Evolutionary conservation across 73 alveolate species (phyloP).

Genomic region (Paramecium primaurelia): DNA sequence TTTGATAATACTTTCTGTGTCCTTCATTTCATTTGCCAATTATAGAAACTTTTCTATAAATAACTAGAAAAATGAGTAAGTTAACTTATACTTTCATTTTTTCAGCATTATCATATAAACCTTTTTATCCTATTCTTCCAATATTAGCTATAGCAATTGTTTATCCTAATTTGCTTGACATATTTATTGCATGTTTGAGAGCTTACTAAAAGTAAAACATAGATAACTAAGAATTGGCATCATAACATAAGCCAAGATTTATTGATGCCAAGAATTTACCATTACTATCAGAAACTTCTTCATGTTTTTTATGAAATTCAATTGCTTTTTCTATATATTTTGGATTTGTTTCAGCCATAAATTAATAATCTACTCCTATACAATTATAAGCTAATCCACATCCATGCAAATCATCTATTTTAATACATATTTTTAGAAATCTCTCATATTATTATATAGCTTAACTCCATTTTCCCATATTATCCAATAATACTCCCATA

Average conservation of each 20-base stretch:
- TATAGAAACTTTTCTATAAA: constrained; percentile 44
- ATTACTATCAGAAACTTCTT: constrained; percentile 51
- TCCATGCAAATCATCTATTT: constrained; percentile 85
- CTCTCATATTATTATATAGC: constrained; percentile 80
- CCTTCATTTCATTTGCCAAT: constrained; percentile 33
- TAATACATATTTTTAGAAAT: constrained; percentile 76
- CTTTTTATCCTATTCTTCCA: constrained; percentile 55
- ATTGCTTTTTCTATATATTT: constrained; percentile 46
- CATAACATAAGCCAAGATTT: constrained; percentile 60
- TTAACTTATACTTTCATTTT: constrained; percentile 28
- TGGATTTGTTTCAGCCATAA: constrained; percentile 65
- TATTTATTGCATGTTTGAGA: constrained; percentile 13
- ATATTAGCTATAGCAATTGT: constrained; percentile 58
- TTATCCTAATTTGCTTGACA: constrained; percentile 36
- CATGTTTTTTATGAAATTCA: constrained; percentile 56
- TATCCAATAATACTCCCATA: constrained; percentile 85
- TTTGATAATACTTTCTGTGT: constrained; percentile 13
- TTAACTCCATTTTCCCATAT: constrained; percentile 71
- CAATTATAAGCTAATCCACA: constrained; percentile 89
- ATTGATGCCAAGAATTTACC: constrained; percentile 61
- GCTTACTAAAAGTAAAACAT: constrained; percentile 51
- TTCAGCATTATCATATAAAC: constrained; percentile 47
- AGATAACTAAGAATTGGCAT: not conserved
- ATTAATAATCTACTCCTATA: constrained; percentile 83
- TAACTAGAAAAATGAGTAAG: not conserved